Percentiles rank a stretch among this genome's conserved stretches.
phyloP scores from a whole-genome alignment of 2,329 filamentous ascomycete genomes.

The Xylaria sp. region DNA sequence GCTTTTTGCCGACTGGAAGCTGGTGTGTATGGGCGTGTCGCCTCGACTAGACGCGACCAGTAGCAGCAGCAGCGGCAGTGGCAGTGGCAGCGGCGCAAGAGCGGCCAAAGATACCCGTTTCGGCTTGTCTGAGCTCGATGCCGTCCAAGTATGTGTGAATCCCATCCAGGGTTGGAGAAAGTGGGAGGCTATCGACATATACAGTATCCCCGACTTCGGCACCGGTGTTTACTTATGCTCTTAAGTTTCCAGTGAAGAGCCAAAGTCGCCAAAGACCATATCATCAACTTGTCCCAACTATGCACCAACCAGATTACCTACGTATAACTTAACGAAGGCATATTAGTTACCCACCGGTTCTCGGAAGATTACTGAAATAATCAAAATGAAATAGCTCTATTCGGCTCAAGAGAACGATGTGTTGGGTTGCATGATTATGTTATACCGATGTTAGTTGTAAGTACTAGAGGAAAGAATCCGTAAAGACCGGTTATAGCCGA shows the following conservation, averaged over 20 bases:
- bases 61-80: neutral
- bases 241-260: too few relatives aligned
- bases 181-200: neutral
- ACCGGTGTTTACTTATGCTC: slow-evolving; percentile 9
- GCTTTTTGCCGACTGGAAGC: slow-evolving; percentile 10
- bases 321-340: too few relatives aligned
- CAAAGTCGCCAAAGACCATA: too few relatives aligned
- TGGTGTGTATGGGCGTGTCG: neutral
- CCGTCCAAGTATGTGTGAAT: neutral
- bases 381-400: neutral
- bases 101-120: slow-evolving; percentile 27
- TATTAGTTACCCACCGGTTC: neutral
- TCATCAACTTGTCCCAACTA: too few relatives aligned
- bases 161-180: neutral
- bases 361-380: neutral
- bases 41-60: neutral
- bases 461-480: neutral
- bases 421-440: neutral
- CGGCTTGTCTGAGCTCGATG: slow-evolving; percentile 22
- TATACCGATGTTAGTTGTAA: neutral
- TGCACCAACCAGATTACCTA: too few relatives aligned
- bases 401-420: neutral
- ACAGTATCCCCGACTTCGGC: slow-evolving; percentile 20
- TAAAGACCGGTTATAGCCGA: slow-evolving; percentile 13
- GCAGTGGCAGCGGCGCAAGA: neutral